phyloP scores from a whole-genome alignment of 345 rosid species.

The Arabidopsis thaliana region DNA sequence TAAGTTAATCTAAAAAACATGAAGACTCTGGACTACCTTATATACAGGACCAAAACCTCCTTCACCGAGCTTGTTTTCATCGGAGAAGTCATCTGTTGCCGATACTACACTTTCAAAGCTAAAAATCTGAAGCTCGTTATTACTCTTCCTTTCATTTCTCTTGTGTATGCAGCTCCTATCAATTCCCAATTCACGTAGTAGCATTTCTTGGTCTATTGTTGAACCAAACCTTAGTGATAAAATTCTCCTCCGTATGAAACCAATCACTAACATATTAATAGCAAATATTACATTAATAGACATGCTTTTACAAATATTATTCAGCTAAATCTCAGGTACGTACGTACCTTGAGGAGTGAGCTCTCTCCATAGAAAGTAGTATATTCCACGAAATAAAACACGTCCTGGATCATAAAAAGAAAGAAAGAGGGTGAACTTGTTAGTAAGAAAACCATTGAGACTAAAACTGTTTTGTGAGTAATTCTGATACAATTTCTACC shows the following conservation, averaged over 20 bases:
- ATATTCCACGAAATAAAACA: conserved; percentile 11
- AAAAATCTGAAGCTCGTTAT: conserved; percentile 49
- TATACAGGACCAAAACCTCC: conserved; percentile 64
- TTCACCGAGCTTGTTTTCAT: conserved; percentile 52
- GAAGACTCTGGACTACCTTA: conserved; percentile 41
- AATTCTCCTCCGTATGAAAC: conserved; percentile 28
- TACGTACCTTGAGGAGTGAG: conserved; percentile 38
- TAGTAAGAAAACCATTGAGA: conserved; percentile 6
- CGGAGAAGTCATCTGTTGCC: conserved; percentile 53
- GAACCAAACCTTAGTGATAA: conserved; percentile 25
- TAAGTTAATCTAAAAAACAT: not conserved
- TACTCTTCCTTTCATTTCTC: conserved; percentile 31
- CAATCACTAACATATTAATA: conserved; percentile 12
- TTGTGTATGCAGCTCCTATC: conserved; percentile 34
- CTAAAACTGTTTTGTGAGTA: not conserved
- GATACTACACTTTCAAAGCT: conserved; percentile 49
- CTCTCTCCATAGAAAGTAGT: conserved; percentile 15
- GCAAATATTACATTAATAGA: not conserved
- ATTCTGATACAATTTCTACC: conserved; percentile 10
- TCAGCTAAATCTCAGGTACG: not conserved
- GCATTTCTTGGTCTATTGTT: conserved; percentile 39
- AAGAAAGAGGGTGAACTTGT: not conserved
- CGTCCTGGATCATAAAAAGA: conserved; percentile 34
- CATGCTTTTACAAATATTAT: conserved; percentile 12
- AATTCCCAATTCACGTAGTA: conserved; percentile 45